Conservation (phyloP, 805 yeast species). For the Suhomyces canberraensis region DNA sequence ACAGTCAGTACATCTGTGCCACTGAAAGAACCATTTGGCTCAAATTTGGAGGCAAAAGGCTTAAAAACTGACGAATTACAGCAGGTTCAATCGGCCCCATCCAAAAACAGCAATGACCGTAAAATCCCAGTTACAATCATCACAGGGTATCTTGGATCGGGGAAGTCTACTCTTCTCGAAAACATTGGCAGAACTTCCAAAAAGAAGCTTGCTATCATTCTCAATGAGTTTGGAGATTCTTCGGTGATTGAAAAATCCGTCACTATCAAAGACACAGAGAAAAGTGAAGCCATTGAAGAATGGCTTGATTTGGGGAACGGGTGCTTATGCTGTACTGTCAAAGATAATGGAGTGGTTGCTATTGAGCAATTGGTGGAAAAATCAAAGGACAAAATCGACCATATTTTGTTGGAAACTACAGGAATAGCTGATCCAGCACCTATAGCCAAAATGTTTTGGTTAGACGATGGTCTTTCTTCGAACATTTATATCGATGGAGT, state of each 20-base stretch:
- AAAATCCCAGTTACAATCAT: conserved; percentile 89
- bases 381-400: conserved; percentile 73
- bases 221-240: conserved; percentile 91
- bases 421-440: conserved; percentile 99
- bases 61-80: neutral
- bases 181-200: conserved; percentile 67
- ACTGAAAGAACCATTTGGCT: no score
- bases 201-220: conserved; percentile 78
- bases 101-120: neutral
- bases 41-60: neutral
- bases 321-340: conserved; percentile 93
- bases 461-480: conserved; percentile 83
- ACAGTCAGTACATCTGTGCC: no score
- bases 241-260: conserved; percentile 85
- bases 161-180: conserved; percentile 84
- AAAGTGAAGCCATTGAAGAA: conserved; percentile 62
- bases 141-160: conserved; percentile 94
- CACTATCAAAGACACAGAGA: conserved; percentile 56
- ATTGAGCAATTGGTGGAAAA: conserved; percentile 80
- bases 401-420: conserved; percentile 89
- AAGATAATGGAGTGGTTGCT: conserved; percentile 92
- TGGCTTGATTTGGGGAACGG: conserved; percentile 98
- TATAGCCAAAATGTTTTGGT: conserved; percentile 95
- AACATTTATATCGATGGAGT: conserved; percentile 89
- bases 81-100: neutral